Conservation (phyloP, 2,329 filamentous ascomycete species). For the Penicillium crustosum region DNA sequence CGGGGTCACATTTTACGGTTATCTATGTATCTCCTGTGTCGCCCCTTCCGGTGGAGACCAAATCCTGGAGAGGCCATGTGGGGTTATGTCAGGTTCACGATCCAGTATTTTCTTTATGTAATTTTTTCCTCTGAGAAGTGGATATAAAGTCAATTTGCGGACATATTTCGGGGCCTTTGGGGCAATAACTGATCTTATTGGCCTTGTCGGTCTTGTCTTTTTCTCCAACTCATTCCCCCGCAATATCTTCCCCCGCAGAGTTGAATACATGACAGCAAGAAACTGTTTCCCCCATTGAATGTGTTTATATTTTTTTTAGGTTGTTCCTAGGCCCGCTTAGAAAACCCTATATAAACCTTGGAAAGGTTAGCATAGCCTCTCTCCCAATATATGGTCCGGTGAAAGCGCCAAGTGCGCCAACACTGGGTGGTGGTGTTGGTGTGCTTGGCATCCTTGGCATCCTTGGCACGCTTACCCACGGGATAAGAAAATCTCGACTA, state of each 20-base stretch:
- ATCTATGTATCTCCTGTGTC: conserved; percentile 6
- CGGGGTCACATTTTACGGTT: conserved; percentile 4
- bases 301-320: background rate
- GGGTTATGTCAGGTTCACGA: background rate
- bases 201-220: background rate
- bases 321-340: background rate
- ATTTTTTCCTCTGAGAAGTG: background rate
- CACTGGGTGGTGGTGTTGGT: background rate
- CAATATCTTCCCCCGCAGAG: background rate
- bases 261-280: background rate
- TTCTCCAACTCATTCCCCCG: background rate
- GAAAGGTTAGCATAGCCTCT: background rate
- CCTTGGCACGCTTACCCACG: background rate
- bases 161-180: background rate
- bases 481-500: background rate
- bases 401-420: background rate
- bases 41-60: conserved; percentile 5
- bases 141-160: background rate
- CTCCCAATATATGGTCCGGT: background rate
- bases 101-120: background rate
- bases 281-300: background rate
- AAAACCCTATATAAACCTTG: background rate
- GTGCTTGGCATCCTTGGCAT: background rate
- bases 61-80: conserved; percentile 2
- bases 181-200: background rate